Evolutionary conservation across 139 green algal species (phyloP), one percentile per base, ranked within the genome.

Genomic region (Parachlorella kessleri): DNA sequence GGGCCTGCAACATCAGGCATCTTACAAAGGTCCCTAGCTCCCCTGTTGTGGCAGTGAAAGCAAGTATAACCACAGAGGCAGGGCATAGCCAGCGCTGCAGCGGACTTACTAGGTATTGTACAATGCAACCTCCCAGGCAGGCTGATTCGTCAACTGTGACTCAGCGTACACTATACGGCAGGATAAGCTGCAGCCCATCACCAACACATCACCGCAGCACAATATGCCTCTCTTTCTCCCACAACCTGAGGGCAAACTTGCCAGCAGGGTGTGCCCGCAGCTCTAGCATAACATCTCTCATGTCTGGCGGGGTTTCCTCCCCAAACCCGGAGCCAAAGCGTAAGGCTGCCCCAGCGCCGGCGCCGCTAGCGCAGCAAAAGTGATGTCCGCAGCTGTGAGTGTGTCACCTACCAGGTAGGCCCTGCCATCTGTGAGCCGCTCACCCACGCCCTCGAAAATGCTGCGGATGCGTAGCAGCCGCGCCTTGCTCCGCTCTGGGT

Each of bases 321-420:
- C 23, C 59, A 72, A 30, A 0, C 55, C 55, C 14, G 55, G 73
- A 3, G 30, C 55, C 1, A 35, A 26, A 38, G 32, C 73, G 38
- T 78, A 78, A 2, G 73, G 6, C 28, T 64, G 55, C 24, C 55
- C 73, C 28, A 78, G 23, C 10, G 73, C 73, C 1, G 73, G 73
- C n/a, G 73, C 73, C 39, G 59, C 55, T 37, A 78, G 73, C 35
- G 73, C 55, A 2, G 73, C 73, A 48, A 78, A 78, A 23, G 73
- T 71, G 28, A 78, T 32, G 73, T 78, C 73, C 21, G 73, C 73
- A 2, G 73, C 73, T 1, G 73, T 78, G 28, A 78, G 65, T 14
- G 14, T 2, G n/a, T 28, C 40, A n/a, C 73, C 73, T 9, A n/a
- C 30, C 10, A 78, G 73, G 73, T 48, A 78, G 35, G 39, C 55